phyloP scores from a whole-genome alignment of 177 flowering plant species.

The Vitis hybrid region DNA sequence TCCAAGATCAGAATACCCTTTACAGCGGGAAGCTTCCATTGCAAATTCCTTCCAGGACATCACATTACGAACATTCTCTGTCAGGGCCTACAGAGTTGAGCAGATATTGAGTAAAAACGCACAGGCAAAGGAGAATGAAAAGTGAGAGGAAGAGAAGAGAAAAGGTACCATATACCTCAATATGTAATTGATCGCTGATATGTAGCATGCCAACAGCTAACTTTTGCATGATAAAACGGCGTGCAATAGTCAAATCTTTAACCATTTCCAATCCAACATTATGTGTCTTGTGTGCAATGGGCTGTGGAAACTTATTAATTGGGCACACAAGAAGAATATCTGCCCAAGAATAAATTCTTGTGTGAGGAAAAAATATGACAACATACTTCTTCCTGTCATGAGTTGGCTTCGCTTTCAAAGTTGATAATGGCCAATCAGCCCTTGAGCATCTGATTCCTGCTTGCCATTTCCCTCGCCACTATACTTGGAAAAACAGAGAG shows the following conservation, averaged over 20 bases:
- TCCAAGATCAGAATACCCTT: slow-evolving; percentile 79
- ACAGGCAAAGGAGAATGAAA: neutral
- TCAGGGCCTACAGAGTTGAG: slow-evolving; percentile 54
- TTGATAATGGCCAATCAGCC: slow-evolving; percentile 85
- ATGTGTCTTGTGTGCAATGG: slow-evolving; percentile 72
- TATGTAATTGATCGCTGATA: slow-evolving; percentile 65
- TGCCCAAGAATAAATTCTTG: slow-evolving; percentile 86
- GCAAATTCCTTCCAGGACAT: slow-evolving; percentile 89
- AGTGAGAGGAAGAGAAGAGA: no score
- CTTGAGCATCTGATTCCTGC: slow-evolving; percentile 86
- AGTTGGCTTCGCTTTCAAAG: slow-evolving; percentile 81
- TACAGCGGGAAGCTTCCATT: slow-evolving; percentile 75
- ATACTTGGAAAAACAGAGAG: slow-evolving; percentile 32
- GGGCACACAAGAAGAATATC: slow-evolving; percentile 77
- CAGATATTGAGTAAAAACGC: slow-evolving; percentile 9
- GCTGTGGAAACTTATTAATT: slow-evolving; percentile 72
- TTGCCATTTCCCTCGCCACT: slow-evolving; percentile 99
- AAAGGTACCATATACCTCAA: slow-evolving; percentile 49
- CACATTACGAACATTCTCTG: slow-evolving; percentile 68
- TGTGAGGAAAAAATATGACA: slow-evolving; percentile 82
- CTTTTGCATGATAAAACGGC: slow-evolving; percentile 79
- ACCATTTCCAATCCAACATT: slow-evolving; percentile 71
- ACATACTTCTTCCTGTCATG: slow-evolving; percentile 77
- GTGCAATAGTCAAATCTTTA: slow-evolving; percentile 74
- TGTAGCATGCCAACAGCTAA: slow-evolving; percentile 78